Percentiles rank a stretch among this genome's conserved stretches.
These are phyloP conservation scores for Leccinum solheimii DNA, from an alignment of 1,284 basidiomycete species.

Conservation along the genomic window DNA sequence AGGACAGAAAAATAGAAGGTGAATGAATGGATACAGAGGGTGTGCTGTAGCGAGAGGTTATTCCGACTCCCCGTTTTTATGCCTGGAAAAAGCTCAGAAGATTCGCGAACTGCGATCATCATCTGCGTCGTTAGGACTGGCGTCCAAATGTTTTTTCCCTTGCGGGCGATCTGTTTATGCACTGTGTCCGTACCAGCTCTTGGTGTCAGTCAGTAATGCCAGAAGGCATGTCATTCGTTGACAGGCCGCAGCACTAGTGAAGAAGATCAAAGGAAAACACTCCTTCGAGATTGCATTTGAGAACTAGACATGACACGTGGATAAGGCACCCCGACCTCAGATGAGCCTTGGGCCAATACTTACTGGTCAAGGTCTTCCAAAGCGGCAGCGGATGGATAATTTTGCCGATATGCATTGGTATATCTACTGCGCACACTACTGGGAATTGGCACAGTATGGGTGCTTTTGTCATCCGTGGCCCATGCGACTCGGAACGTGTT, in stretches of 20 bases:
- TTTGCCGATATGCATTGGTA: background rate
- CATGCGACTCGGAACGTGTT: too few species aligned
- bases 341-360: background rate
- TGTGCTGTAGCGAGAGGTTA: background rate
- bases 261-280: background rate
- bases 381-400: background rate
- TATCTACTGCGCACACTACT: background rate
- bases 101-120: too few species aligned
- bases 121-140: background rate
- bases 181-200: background rate
- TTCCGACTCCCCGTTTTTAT: slow-evolving; percentile 9
- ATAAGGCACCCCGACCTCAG: background rate
- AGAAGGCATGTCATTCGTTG: background rate
- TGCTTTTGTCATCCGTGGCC: background rate
- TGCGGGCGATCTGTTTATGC: background rate
- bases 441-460: background rate
- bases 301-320: background rate
- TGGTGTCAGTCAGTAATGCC: background rate
- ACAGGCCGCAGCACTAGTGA: background rate
- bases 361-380: background rate
- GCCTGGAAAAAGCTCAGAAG: background rate
- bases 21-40: background rate
- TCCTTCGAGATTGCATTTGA: background rate
- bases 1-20: background rate
- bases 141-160: background rate